Base-by-base conservation (phyloP, 371 early-diverging fungal genomes). In the Gilbertella persicaria region DNA sequence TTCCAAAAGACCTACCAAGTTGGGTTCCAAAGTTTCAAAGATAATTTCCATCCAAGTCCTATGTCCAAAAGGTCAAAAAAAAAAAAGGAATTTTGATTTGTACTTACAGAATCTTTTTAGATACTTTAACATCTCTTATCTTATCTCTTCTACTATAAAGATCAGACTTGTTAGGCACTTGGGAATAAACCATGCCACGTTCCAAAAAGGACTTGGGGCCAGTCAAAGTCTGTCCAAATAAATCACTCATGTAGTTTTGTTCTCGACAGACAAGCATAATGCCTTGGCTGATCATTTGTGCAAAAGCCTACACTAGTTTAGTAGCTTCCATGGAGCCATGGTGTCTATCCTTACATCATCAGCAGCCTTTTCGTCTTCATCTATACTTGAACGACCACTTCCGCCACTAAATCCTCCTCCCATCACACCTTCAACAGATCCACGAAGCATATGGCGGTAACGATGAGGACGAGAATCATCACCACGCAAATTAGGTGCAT, bases 191-290 rank as follows among this genome's bases (percentile, higher is more conserved):
- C 29, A 69, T 68, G 0, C 70, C 75, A 29, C 73, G 61, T 44
- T 79, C 73, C 44, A 73, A 52, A 46, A 75, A 76, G 12, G 74
- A 69, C 46, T 68, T 67, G 0, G 80, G 67, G 8, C 67, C 69
- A 24, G 54, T 61, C 6, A 60, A 57, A 4, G 66, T 60, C 21
- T 83, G 58, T 58, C 85, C 84, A 64, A 95, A 94, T 29, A 92
- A 63, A 45, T 93, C 91, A 12, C 83, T 78, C 57, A 92, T 79
- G 51, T 89, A 91, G 67, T 95, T 95, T 63, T 94, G 91, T 59
- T 94, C 89, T 45, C 87, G 68, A 14, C 69, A 64, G 0, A 84
- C 64, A 12, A 73, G 60, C 51, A 78, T 72, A 2, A 75, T 56
- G 14, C 75, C 58, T 45, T 78, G 77, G 3, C 60, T 64, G 28